These are phyloP conservation scores for Blyttiomyces sp. DNA, from an alignment of 371 early-diverging fungal genomes.

Conservation along the genomic window DNA sequence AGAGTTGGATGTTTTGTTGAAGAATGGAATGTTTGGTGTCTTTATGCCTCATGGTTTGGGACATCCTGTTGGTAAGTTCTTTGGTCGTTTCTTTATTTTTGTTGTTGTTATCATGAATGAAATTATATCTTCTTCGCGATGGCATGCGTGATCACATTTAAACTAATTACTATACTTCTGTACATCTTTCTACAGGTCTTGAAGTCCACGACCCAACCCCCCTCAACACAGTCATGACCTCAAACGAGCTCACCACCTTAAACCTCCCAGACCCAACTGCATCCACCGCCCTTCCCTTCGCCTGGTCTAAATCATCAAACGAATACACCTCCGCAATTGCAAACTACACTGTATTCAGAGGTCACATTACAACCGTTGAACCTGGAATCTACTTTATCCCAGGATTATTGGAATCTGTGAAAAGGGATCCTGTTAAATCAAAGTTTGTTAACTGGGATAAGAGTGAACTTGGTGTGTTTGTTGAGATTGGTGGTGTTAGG, in stretches of 20 bases:
- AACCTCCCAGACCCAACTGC: not conserved
- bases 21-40: conserved; percentile 10
- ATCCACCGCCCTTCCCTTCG: not conserved
- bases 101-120: not conserved
- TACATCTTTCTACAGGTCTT: conserved; percentile 15
- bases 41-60: conserved; percentile 49
- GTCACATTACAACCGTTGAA: conserved; percentile 40
- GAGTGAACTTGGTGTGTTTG: conserved; percentile 54
- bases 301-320: not conserved
- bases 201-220: conserved; percentile 48
- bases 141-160: not conserved
- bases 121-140: too few species aligned
- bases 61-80: conserved; percentile 34
- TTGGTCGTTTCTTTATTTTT: not conserved
- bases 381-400: conserved; percentile 50
- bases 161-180: not conserved
- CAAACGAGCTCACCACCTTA: not conserved
- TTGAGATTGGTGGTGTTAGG: conserved; percentile 83
- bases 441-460: conserved; percentile 67
- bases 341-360: conserved; percentile 25
- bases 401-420: conserved; percentile 21
- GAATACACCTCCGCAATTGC: not conserved
- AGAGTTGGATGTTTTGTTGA: conserved; percentile 24
- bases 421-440: conserved; percentile 46
- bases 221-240: not conserved